Evolutionary conservation across 1,139 yeast genomes (phyloP), one percentile per base, ranked within the genome.

Genomic region (Nakaseomyces glabratus): DNA sequence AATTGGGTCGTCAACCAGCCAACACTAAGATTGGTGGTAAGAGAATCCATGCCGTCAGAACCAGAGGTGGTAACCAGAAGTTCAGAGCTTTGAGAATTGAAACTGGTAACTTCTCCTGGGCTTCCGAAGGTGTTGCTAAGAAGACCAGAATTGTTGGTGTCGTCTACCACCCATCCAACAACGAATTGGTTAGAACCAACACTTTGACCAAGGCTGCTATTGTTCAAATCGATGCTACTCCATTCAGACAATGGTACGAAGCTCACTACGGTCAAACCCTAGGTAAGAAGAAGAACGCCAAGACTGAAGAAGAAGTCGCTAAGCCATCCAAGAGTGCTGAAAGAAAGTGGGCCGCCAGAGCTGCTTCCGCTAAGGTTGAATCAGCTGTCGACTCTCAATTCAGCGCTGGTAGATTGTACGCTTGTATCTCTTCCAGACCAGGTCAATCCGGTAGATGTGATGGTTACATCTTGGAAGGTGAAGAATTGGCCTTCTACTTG

Each of bases 401-500:
- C 80, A 79, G 80, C 69, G 86, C 97, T 57, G 97, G 97, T 79
- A 86, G 93, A 75, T 81, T 90, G 63, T 90, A 90, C 76, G 98
- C 98, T 69, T 80, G 78, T 68, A 86, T 90, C 66, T 86, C 98
- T 58, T 90, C 98, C 45, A 88, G 99, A 80, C 99, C 99, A 69
- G 99, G 99, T 71, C 99, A 90, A 80, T 82, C 95, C 57, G 99
- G 99, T 73, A 93, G 99, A 77, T 81, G 90, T 74, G 98, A 93
- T 69, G 99, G 99, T 73, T 90, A 93, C 93, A 81, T 90, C 73
- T 84, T 93, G 70, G 99, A 90, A 78, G 98, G 98, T 73, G 99
- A 93, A 70, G 98, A 90, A 76, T 85, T 90, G 71, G 97, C 97
- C 69, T 90, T 90, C 94, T 90, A 90, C 95, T 81, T 90, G 70